phyloP scores from a whole-genome alignment of 2,329 filamentous ascomycete genomes.

The Dothidotthia symphoricarpi region DNA sequence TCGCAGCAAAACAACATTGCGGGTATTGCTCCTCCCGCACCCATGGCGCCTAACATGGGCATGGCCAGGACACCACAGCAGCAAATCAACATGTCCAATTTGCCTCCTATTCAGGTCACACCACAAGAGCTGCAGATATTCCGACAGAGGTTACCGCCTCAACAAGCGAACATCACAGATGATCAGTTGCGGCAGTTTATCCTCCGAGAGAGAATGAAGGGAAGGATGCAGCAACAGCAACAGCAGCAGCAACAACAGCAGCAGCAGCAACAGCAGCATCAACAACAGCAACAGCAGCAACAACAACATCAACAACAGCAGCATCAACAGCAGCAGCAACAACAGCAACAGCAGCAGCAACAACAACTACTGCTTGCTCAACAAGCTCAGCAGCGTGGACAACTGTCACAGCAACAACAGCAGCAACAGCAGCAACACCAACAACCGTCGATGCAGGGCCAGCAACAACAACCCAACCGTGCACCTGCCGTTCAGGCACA shows the following conservation, averaged over 20 bases:
- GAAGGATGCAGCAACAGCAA: constrained; percentile 8
- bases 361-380: constrained; percentile 12
- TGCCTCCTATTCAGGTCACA: constrained; percentile 33
- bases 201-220: constrained; percentile 23
- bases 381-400: constrained; percentile 16
- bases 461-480: constrained; percentile 6
- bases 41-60: constrained; percentile 38
- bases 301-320: constrained; percentile 20
- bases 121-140: constrained; percentile 44
- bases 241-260: constrained; percentile 22
- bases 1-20: constrained; percentile 18
- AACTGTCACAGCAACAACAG: constrained; percentile 19
- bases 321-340: constrained; percentile 31
- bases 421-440: constrained; percentile 19
- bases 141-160: constrained; percentile 33
- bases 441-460: constrained; percentile 6
- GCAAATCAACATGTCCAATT: constrained; percentile 26
- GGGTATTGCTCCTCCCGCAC: constrained; percentile 40
- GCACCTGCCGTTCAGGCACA: constrained; percentile 10
- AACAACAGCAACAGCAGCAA: constrained; percentile 21
- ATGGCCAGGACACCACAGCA: constrained; percentile 29
- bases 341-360: constrained; percentile 10
- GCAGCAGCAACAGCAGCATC: constrained; percentile 26
- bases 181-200: constrained; percentile 31
- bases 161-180: constrained; percentile 28